Base-by-base conservation (phyloP, 2,329 filamentous ascomycete species). In the Apiospora koreana region DNA sequence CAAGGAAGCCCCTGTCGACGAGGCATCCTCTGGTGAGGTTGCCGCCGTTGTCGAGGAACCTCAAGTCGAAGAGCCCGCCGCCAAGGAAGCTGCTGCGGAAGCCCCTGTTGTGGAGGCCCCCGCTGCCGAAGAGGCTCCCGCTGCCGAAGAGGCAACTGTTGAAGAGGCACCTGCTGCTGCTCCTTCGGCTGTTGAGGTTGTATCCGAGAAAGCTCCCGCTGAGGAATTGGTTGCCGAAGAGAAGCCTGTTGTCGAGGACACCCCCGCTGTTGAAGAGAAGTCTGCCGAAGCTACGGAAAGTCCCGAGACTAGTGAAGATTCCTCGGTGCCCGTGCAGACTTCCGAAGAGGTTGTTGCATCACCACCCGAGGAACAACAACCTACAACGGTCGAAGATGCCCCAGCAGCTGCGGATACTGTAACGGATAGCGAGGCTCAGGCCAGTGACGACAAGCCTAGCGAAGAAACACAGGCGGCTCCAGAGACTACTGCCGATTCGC, bases 81-180 rank as follows among this genome's bases (percentile, higher is more conserved):
- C 14, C 31, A 65, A 41, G n/a, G 41, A 65, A 31, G 68, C n/a
- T 42, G 50, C 14, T 64, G 50, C 18, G 25, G 48, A 48, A 43
- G 70, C 65, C 16, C 45, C 68, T 54, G 9, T 67, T 28, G 67
- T 42, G 41, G 72, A 69, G 25, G 38, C 45, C 48, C 7, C 69
- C 28, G 9, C 67, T 41, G 50, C 64, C 41, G 43, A 71, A 41
- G 69, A 72, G 58, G 23, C 21, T 41, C 21, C 54, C 43, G n/a
- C 18, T 42, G 23, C 65, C 48, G 48, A 18, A 35, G 68, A 72
- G 58, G 2, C 41, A 42, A 18, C 5, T 28, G 10, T 14, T 28
- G 14, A 54, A 45, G 72, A 69, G 25, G 28, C 45, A 48, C 7
- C 69, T 23, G 9, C 68, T 35, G 50, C 54, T 43, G 38, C 69